A percentile compares a stretch with the other conserved stretches of the same genome.
These are phyloP conservation scores for Chlorella sp. DNA, from an alignment of 139 green algal species.

Conservation along the genomic window DNA sequence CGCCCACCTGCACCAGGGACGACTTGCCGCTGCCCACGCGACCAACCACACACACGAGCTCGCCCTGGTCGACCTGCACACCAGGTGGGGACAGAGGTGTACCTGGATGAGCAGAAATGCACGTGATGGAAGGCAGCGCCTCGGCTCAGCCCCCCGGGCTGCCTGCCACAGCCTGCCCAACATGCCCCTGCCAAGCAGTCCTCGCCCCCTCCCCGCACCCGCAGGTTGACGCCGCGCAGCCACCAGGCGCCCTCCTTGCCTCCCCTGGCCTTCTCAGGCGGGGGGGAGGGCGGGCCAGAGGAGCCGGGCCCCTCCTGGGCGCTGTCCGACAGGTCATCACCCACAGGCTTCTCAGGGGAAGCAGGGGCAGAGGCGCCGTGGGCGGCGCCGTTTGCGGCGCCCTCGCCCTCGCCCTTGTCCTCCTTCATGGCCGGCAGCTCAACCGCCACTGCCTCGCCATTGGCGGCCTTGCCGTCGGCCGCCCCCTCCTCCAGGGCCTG, in stretches of 20 bases:
- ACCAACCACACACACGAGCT: constrained; percentile 84
- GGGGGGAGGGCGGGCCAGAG: constrained; percentile 1
- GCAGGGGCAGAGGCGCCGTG: no score
- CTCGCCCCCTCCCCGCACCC: constrained; percentile 10
- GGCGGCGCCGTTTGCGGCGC: background rate
- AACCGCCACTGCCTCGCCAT: background rate
- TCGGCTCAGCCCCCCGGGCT: no score
- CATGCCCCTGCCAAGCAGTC: no score
- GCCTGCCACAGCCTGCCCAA: no score
- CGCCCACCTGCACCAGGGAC: constrained; percentile 57
- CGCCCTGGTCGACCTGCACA: constrained; percentile 59
- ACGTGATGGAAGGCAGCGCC: no score
- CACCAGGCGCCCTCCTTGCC: constrained; percentile 41
- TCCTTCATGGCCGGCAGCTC: constrained; percentile 22
- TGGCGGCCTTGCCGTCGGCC: no score
- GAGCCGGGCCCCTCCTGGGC: background rate
- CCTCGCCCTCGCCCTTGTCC: background rate
- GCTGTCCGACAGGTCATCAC: constrained; percentile 14
- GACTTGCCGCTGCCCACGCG: constrained; percentile 84
- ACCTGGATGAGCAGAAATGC: no score
- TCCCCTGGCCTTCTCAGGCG: constrained; percentile 1
- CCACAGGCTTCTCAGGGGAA: no score
- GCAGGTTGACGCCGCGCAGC: constrained; percentile 71
- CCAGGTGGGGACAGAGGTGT: background rate
- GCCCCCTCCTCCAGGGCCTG: background rate